Evolutionary conservation across 768 basidiomycete species (phyloP).

Genomic region (Brasilioporus rufonigricans): DNA sequence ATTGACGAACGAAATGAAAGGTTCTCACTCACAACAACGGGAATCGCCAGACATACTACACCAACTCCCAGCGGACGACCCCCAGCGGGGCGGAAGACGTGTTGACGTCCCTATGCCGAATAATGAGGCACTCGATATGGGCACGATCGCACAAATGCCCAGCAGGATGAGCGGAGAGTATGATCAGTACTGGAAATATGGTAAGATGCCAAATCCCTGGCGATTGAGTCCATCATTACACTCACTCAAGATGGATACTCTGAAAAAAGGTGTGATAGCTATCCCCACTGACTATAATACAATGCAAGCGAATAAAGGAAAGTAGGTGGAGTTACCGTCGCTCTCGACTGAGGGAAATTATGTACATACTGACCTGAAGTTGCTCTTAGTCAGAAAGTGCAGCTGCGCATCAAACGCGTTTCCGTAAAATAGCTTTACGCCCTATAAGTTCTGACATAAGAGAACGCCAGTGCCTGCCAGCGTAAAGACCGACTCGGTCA

Average conservation of each 20-base stretch:
- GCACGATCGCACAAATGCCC: slow-evolving; percentile 23
- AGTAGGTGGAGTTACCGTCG: not conserved
- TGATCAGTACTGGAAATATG: slow-evolving; percentile 4
- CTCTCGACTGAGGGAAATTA: not conserved
- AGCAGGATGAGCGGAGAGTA: slow-evolving; percentile 19
- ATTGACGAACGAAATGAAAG: not conserved
- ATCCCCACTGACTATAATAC: slow-evolving; percentile 9
- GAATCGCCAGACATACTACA: slow-evolving; percentile 11
- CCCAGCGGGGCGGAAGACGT: slow-evolving; percentile 19
- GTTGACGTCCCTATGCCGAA: not conserved
- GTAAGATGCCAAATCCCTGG: not conserved
- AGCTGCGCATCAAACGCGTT: not conserved
- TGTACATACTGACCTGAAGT: not conserved
- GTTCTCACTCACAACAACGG: slow-evolving; percentile 22
- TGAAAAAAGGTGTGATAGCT: slow-evolving; percentile 26
- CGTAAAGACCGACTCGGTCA: not conserved
- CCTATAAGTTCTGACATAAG: not conserved
- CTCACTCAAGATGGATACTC: slow-evolving; percentile 24
- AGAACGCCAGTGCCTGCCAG: not conserved
- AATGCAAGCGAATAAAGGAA: slow-evolving; percentile 1
- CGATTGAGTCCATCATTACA: not conserved
- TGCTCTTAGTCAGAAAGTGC: not conserved
- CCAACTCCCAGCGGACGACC: no score
- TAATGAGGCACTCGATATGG: slow-evolving; percentile 11
- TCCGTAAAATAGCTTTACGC: not conserved